These are phyloP conservation scores for Fusarium sp. DNA, from an alignment of 2,329 filamentous ascomycete genomes.

Conservation along the genomic window DNA sequence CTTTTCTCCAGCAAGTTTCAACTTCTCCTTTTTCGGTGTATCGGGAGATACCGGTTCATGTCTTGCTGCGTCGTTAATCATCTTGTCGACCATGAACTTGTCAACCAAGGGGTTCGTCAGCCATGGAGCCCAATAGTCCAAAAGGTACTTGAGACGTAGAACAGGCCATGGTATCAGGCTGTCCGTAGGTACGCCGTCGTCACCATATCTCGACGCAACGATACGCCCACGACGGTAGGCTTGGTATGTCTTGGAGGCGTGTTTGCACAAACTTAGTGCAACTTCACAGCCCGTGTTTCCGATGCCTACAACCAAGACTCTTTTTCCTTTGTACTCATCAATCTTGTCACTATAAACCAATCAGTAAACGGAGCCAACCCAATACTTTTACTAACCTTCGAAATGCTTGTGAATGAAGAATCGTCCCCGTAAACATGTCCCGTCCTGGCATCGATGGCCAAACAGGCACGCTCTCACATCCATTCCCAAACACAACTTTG, in stretches of 20 bases:
- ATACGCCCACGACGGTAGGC: not conserved
- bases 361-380: not conserved
- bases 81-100: not conserved
- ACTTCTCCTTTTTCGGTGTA: not conserved
- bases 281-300: slow-evolving; percentile 11
- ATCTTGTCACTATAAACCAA: not conserved
- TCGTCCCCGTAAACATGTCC: not conserved
- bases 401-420: slow-evolving; percentile 4
- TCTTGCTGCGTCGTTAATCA: slow-evolving; percentile 2
- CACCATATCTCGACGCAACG: not conserved
- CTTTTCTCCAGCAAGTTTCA: not conserved
- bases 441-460: slow-evolving; percentile 1
- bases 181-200: slow-evolving; percentile 2
- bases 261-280: not conserved
- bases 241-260: not conserved
- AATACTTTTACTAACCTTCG: not conserved
- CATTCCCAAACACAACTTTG: not conserved
- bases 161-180: slow-evolving; percentile 6
- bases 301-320: slow-evolving; percentile 2
- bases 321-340: not conserved
- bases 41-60: not conserved
- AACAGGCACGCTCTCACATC: not conserved
- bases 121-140: not conserved
- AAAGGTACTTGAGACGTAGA: not conserved
- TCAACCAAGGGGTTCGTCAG: not conserved